Conservation (phyloP, 768 basidiomycete species). For the Gelatoporia subvermispora region DNA sequence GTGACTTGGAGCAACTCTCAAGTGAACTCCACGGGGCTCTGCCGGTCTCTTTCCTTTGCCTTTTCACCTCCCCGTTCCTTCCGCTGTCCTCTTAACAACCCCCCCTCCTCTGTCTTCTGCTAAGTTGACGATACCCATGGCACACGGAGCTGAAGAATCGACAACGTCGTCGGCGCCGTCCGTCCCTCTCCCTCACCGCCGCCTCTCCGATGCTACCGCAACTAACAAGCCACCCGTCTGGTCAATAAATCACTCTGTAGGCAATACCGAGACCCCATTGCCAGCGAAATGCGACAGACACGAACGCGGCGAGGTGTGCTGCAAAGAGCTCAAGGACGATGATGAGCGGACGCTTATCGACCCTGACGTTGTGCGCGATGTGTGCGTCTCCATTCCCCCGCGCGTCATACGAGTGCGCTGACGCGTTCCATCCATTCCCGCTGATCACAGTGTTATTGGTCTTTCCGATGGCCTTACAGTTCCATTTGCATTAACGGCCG, state of each 20-base stretch:
- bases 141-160: not conserved
- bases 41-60: too few species aligned
- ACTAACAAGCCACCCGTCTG: conserved; percentile 54
- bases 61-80: too few species aligned
- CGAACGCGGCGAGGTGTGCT: conserved; percentile 65
- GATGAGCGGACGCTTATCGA: conserved; percentile 80
- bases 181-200: conserved; percentile 15
- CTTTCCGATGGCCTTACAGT: conserved; percentile 88
- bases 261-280: conserved; percentile 38
- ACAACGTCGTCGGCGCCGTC: conserved; percentile 9
- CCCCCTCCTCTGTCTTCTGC: conserved; percentile 1
- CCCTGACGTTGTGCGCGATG: conserved; percentile 83
- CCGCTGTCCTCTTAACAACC: not conserved
- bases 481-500: conserved; percentile 87
- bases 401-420: not conserved
- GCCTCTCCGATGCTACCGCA: conserved; percentile 4
- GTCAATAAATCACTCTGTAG: conserved; percentile 46
- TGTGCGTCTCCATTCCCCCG: conserved; percentile 44
- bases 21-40: too few species aligned
- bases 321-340: conserved; percentile 78
- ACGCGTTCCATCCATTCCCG: not conserved
- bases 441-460: conserved; percentile 66
- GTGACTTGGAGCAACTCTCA: too few species aligned
- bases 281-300: conserved; percentile 55
- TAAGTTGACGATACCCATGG: conserved; percentile 7